Evolutionary conservation across 2,329 filamentous ascomycete species (phyloP).

Genomic region (Iodosphaeria phyllophila): DNA sequence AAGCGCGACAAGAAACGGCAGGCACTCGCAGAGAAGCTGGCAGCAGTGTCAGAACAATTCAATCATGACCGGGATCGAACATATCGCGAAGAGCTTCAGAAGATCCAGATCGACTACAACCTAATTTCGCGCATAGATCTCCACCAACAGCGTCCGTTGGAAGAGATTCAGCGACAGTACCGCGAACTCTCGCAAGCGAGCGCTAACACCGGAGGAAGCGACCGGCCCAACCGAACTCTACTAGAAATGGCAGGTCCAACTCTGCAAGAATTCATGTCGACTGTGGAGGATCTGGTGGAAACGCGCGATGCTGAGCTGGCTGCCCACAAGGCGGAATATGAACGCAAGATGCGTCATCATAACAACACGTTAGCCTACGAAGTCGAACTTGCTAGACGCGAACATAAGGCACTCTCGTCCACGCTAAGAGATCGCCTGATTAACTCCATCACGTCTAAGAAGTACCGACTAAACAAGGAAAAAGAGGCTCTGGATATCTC

Average conservation of each 20-base stretch:
- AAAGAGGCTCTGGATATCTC: conserved; percentile 51
- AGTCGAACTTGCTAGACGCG: conserved; percentile 40
- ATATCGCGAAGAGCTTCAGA: conserved; percentile 78
- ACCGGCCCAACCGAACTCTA: conserved; percentile 31
- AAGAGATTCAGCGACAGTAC: conserved; percentile 24
- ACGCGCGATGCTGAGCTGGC: conserved; percentile 70
- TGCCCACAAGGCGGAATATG: conserved; percentile 59
- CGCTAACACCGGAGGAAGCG: conserved; percentile 16
- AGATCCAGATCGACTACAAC: conserved; percentile 46
- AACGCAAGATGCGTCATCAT: conserved; percentile 40
- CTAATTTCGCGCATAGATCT: conserved; percentile 48
- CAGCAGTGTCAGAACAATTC: conserved; percentile 59
- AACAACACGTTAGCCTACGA: conserved; percentile 41
- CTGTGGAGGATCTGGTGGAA: conserved; percentile 77
- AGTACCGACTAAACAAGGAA: conserved; percentile 42
- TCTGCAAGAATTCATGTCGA: conserved; percentile 70
- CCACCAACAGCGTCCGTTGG: conserved; percentile 36
- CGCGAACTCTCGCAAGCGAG: conserved; percentile 16
- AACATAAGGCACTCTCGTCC: conserved; percentile 37
- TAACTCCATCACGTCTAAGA: conserved; percentile 45
- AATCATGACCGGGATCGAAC: conserved; percentile 63
- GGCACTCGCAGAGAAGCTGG: conserved; percentile 61
- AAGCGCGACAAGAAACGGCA: conserved; percentile 86
- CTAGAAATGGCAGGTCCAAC: conserved; percentile 63
- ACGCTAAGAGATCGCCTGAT: conserved; percentile 50